These are phyloP conservation scores for Ceratobasidium sp. DNA, from an alignment of 1,284 basidiomycete species.

Conservation along the genomic window DNA sequence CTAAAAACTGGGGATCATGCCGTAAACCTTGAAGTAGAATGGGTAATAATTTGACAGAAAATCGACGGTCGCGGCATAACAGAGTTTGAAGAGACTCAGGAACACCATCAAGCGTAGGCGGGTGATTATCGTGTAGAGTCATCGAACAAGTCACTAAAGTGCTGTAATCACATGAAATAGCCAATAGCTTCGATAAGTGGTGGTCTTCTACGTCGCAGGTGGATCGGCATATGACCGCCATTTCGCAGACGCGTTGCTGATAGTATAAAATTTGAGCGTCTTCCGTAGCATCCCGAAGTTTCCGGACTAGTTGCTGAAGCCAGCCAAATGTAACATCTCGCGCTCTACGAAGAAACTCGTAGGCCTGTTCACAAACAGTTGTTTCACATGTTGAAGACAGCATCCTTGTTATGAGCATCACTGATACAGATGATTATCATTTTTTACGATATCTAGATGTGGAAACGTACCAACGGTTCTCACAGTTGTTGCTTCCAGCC, in stretches of 20 bases:
- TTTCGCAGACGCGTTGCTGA: constrained; percentile 49
- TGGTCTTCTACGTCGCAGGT: constrained; percentile 53
- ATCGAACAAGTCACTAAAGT: constrained; percentile 52
- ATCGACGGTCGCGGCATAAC: constrained; percentile 45
- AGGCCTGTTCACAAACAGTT: constrained; percentile 39
- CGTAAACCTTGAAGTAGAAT: neutral
- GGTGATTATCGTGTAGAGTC: constrained; percentile 49
- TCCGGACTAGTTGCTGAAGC: constrained; percentile 49
- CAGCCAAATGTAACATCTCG: constrained; percentile 52
- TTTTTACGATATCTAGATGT: constrained; percentile 45
- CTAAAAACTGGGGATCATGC: constrained; percentile 46
- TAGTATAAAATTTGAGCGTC: constrained; percentile 45
- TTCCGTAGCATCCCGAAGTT: constrained; percentile 44
- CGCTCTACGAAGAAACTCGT: constrained; percentile 48
- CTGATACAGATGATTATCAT: constrained; percentile 22
- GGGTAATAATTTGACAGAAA: constrained; percentile 47
- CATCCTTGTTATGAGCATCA: constrained; percentile 51
- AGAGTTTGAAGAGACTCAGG: neutral
- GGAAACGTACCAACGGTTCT: neutral
- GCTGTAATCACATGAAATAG: constrained; percentile 45
- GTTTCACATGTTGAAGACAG: constrained; percentile 47
- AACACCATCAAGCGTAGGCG: constrained; percentile 13
- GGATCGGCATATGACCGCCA: constrained; percentile 53
- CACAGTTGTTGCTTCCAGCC: constrained; percentile 22
- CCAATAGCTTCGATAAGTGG: constrained; percentile 33